Evolutionary conservation across 1,139 yeast genomes (phyloP).

Genomic region (Zygoascus meyerae): DNA sequence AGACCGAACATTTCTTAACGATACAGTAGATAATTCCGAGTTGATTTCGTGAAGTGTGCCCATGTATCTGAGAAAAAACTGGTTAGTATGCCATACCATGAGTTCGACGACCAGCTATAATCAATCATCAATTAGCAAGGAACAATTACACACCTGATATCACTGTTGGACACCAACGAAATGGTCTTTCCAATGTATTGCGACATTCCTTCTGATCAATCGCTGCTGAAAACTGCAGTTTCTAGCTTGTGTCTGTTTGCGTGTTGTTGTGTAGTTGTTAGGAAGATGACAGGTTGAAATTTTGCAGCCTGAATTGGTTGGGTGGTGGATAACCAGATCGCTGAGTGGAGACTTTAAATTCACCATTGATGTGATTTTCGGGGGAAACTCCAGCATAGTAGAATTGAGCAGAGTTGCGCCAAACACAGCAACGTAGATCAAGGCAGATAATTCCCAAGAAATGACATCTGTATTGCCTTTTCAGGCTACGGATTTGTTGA

Average conservation of each 20-base stretch:
- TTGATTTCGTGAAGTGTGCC: conserved; percentile 83
- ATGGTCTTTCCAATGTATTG: conserved; percentile 90
- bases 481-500: conserved; percentile 75
- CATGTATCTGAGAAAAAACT: conserved; percentile 49
- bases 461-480: conserved; percentile 86
- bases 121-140: not conserved
- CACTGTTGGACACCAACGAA: conserved; percentile 80
- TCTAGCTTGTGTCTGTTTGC: too few relatives aligned
- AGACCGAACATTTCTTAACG: conserved; percentile 73
- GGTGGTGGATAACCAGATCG: too few relatives aligned
- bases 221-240: too few relatives aligned
- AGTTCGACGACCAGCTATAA: too few relatives aligned
- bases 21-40: conserved; percentile 87
- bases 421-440: not conserved
- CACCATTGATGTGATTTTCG: too few relatives aligned
- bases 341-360: too few relatives aligned
- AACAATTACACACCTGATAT: conserved; percentile 48
- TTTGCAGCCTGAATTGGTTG: too few relatives aligned
- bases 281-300: too few relatives aligned
- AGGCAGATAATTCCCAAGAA: not conserved
- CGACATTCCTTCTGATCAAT: conserved; percentile 45
- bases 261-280: too few relatives aligned
- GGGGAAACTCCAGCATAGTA: too few relatives aligned
- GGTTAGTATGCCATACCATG: not conserved
- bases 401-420: too few relatives aligned